phyloP scores from a whole-genome alignment of 371 early-diverging fungal species.

The Mucor racemosus region DNA sequence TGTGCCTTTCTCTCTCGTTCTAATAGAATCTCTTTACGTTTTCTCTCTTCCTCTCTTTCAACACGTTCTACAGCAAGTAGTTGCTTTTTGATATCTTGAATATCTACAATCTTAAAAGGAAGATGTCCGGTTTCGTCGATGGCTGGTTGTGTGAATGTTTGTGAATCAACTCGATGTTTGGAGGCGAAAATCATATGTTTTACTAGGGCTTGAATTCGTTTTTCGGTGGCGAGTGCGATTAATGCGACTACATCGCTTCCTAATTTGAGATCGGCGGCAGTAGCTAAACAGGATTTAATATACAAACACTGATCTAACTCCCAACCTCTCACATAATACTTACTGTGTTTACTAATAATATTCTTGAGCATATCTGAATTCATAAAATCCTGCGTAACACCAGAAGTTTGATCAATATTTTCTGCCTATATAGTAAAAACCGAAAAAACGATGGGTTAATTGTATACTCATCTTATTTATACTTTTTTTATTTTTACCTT shows the following conservation, averaged over 20 bases:
- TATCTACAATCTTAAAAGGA: conserved; percentile 68
- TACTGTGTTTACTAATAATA: conserved; percentile 48
- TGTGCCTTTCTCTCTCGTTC: conserved; percentile 56
- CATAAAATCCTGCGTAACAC: conserved; percentile 58
- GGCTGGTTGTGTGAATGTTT: conserved; percentile 68
- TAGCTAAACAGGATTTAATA: neutral
- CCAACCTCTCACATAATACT: neutral
- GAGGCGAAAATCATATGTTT: conserved; percentile 72
- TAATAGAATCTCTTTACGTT: conserved; percentile 54
- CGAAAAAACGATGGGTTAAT: neutral
- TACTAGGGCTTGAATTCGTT: conserved; percentile 65
- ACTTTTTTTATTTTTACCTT: neutral
- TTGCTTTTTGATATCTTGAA: conserved; percentile 74
- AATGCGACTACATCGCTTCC: conserved; percentile 70
- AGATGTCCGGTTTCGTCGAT: conserved; percentile 63
- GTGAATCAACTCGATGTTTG: conserved; percentile 75
- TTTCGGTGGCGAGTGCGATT: conserved; percentile 72
- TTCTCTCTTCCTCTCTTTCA: conserved; percentile 71
- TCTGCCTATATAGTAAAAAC: conserved; percentile 38
- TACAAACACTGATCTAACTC: neutral
- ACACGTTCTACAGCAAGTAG: conserved; percentile 75
- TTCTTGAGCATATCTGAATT: conserved; percentile 49
- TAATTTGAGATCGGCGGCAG: conserved; percentile 22
- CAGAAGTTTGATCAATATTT: conserved; percentile 48
- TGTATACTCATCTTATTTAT: neutral